phyloP scores from a whole-genome alignment of 352 stramenopile genomes.

The Globisporangium iwayamae region DNA sequence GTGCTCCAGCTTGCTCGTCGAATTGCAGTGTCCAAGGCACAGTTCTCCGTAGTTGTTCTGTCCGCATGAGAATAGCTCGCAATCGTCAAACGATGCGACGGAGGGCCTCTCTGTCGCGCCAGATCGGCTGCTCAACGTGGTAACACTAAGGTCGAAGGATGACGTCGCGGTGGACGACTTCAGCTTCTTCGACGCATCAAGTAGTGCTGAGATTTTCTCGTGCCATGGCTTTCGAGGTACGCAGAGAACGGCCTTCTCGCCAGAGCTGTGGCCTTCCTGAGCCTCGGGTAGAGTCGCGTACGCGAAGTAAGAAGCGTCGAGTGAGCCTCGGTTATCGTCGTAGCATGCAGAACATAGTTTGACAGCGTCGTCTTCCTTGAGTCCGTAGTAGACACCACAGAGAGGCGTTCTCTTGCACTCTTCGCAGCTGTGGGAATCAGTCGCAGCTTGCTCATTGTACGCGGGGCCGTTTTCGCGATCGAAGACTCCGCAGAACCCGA shows the following conservation, averaged over 20 bases:
- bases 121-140: not conserved
- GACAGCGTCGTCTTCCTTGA: slow-evolving; percentile 47
- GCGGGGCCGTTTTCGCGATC: slow-evolving; percentile 81
- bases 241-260: slow-evolving; percentile 41
- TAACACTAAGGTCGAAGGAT: not conserved
- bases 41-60: slow-evolving; percentile 90
- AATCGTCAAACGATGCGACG: slow-evolving; percentile 63
- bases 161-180: slow-evolving; percentile 17
- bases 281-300: slow-evolving; percentile 25
- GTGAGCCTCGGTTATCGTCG: slow-evolving; percentile 63
- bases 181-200: slow-evolving; percentile 28
- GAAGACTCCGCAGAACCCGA: slow-evolving; percentile 76
- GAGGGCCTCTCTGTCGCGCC: slow-evolving; percentile 12
- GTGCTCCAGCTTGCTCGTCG: slow-evolving; percentile 81
- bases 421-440: slow-evolving; percentile 43
- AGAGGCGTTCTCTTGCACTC: slow-evolving; percentile 51
- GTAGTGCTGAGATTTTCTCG: slow-evolving; percentile 44
- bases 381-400: slow-evolving; percentile 54
- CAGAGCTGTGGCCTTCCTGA: slow-evolving; percentile 27
- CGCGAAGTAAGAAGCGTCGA: slow-evolving; percentile 51
- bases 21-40: slow-evolving; percentile 84
- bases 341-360: slow-evolving; percentile 77
- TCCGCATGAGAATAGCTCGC: slow-evolving; percentile 83
- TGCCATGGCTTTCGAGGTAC: slow-evolving; percentile 44
- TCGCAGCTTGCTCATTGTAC: slow-evolving; percentile 48